Evolutionary conservation across 768 basidiomycete genomes (phyloP), one percentile per base, ranked within the genome.

Genomic region (Cytidiella melzeri): DNA sequence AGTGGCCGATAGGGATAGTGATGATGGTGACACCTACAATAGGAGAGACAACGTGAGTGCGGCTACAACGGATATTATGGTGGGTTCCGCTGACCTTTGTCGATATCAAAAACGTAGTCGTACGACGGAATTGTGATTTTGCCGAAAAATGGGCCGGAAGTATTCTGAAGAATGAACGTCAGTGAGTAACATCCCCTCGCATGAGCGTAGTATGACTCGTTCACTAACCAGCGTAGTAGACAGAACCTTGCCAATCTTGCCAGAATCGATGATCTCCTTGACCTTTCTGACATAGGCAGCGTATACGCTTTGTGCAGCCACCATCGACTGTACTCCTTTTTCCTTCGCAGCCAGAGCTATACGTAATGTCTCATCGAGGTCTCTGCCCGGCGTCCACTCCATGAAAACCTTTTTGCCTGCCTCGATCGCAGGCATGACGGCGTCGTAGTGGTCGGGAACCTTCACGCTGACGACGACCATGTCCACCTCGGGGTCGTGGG

Each of bases 381-480:
- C 57, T 21, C 40, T 55, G 30, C 30, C 30, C 30, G 30, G 30
- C 30, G 30, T 15, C 30, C 30, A 34, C 30, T 34, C 30, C 30
- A 72, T 47, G 45, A 71, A 73, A 26, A 72, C 50, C 30, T 66
- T 52, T 53, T 73, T 74, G 20, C 67, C 67, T 24, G 66, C 65
- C 20, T 62, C 65, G 38, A 73, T 64, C 3, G 59, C 65, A 13
- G 68, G 65, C 28, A 63, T n/a, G 5, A 64, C 56, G 1, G 61
- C 57, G 1, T 57, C 56, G 25, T 59, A 63, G 54, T 73, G 71
- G 1, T 43, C n/a, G 7, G 57, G 55, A 13, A 64, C 58, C 47
- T 64, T 67, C 19, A 74, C 67, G 13, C 66, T 45, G 1, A 71
- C 65, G 0, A 58, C 65, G 24, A 73, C 63, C 19, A 73, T 47